phyloP scores from a whole-genome alignment of 345 rosid species.

The Bretschneidera sinensis region DNA sequence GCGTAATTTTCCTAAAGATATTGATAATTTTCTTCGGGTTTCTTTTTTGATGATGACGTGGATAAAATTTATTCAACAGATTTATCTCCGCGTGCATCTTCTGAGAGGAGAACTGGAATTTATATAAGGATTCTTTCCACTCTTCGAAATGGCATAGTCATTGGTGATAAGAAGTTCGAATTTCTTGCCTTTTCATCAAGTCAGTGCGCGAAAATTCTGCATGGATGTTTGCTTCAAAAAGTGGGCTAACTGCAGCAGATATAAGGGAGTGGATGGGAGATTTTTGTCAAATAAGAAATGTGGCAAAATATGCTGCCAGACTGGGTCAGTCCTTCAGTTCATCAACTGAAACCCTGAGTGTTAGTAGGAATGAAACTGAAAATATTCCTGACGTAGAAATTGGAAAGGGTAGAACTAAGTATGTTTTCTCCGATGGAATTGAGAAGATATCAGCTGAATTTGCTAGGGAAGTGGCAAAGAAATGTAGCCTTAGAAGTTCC shows the following conservation, averaged over 20 bases:
- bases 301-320: constrained; percentile 48
- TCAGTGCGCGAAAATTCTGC: constrained; percentile 43
- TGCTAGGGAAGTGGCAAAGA: constrained; percentile 41
- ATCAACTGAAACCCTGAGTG: constrained; percentile 39
- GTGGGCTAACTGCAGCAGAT: constrained; percentile 29
- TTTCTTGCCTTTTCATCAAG: constrained; percentile 58
- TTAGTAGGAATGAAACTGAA: constrained; percentile 31
- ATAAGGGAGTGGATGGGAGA: constrained; percentile 41
- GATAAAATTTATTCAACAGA: constrained; percentile 49
- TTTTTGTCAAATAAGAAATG: constrained; percentile 35
- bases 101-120: constrained; percentile 24
- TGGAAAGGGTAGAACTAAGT: constrained; percentile 11
- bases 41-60: constrained; percentile 38
- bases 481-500: constrained; percentile 22
- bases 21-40: constrained; percentile 39
- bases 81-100: constrained; percentile 49
- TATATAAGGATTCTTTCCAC: constrained; percentile 38
- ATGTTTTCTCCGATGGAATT: constrained; percentile 37
- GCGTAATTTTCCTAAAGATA: constrained; percentile 30
- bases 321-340: constrained; percentile 46
- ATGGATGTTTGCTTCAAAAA: constrained; percentile 65
- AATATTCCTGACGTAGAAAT: constrained; percentile 44
- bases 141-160: constrained; percentile 41
- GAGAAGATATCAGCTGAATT: constrained; percentile 56
- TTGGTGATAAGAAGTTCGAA: constrained; percentile 46